Base-by-base conservation (phyloP, 495 filamentous ascomycete genomes). In the Paragyromitra xinjiangensis region DNA sequence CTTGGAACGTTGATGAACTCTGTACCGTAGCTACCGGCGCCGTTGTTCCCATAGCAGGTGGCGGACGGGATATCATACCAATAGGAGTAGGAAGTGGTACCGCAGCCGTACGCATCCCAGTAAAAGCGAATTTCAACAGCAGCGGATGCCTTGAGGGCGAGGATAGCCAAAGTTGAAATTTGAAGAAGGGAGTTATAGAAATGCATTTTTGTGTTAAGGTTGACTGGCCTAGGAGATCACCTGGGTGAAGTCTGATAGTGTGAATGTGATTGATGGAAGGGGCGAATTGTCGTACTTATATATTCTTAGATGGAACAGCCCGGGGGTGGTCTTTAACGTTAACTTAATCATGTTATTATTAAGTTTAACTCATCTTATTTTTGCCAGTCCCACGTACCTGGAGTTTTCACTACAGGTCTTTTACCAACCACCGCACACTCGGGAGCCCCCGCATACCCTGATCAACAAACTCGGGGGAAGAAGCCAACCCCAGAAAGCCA, bases 51-150 rank as follows among this genome's bases (percentile, higher is more conserved):
- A 12, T 19, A 67, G 48, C 64, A 67, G 45, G 64, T 67, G 40
- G 8, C 8, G 14, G 62, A 22, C 12, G 64, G 64, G 45, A 67
- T 42, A 26, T 67, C 55, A 7, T 51, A 53, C 64, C 64, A 67
- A 6, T 67, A 67, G 29, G 19, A 9, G 19, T 67, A 67, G 45
- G 29, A 34, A 3, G 9, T 39, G 2, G 45, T 48, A 2, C 16
- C n/a, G 26, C 64, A 67, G 6, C 19, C n/a, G 12, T 51, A 67
- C 29, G 29, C 29, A 48, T 55, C 55, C 16, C 22, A 29, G 16
- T 67, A 67, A 14, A 37, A 53, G 45, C 64, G 64, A 29, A 67
- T 67, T 34, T 67, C 64, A 24, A 67, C 64, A 6, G 29, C 26
- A 3, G 64, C 64, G 9, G 64, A 29, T 16, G 64, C 64, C n/a